Evolutionary conservation across 805 yeast species (phyloP), one percentile per base, ranked within the genome.

Genomic region (Myxozyma neotropica): DNA sequence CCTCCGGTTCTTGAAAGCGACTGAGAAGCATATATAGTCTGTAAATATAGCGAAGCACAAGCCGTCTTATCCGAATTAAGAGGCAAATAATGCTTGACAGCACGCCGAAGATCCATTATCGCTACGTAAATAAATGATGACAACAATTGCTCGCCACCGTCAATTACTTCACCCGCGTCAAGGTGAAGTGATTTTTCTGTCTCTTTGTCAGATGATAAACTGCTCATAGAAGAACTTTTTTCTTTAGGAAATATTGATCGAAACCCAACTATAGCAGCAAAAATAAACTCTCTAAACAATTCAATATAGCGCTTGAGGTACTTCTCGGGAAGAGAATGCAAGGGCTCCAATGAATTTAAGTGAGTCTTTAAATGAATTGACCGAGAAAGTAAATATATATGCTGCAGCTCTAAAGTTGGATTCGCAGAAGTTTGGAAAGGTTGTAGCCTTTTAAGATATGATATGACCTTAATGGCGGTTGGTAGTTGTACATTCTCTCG

Each of bases 21-120:
- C 70, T 87, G 90, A n/a, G 96, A 87, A 65, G 96, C 89, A 74
- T 92, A 93, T 0, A 89, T 84, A 39, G 92, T 74, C 73, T 93
- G 99, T 35, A 93, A 74, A 64, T 92, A 81, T 23, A 91, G 75
- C 0, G 93, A 88, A 57, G 87, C 87, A 33, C 70, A 58, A 12
- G 68, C 67, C 15, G 71, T 57, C 12, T 64, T 55, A 46, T 73
- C 75, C 1, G 68, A 58, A 35, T 76, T 61, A 13, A 53, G 54
- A 4, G 75, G 75, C 12, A 70, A 63, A 12, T 61, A 53, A 55
- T 66, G 55, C 39, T 58, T 43, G 47, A 72, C 49, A 26, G 57
- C 61, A 2, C 21, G 52, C 12, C 64, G 47, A 38, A 77, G 67
- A 40, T 67, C 67, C 36, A 38, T 24, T 45, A 26, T 71, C 1